These are phyloP conservation scores for Penicillium subrubescens DNA, from an alignment of 495 filamentous ascomycete species.

Conservation along the genomic window DNA sequence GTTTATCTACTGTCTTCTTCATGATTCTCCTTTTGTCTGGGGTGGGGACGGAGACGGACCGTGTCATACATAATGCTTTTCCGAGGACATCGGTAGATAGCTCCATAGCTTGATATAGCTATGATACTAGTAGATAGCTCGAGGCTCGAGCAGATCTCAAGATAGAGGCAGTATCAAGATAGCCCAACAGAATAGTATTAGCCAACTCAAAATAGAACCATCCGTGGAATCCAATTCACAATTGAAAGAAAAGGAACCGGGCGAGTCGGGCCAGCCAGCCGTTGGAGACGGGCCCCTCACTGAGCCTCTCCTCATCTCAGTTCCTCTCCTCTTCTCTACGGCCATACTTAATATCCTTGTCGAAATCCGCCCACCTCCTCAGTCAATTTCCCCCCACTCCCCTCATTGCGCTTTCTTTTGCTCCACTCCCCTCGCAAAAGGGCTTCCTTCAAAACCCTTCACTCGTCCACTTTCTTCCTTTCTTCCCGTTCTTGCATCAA, in stretches of 20 bases:
- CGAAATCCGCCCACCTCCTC: constrained; percentile 3
- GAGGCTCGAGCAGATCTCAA: neutral
- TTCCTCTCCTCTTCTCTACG: neutral
- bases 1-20: neutral
- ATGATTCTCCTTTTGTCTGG: neutral
- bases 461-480: constrained; percentile 4
- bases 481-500: constrained; percentile 4
- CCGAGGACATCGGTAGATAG: neutral
- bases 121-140: neutral
- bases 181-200: neutral
- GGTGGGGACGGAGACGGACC: neutral
- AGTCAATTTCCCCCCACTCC: constrained; percentile 22
- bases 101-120: neutral
- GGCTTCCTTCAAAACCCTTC: constrained; percentile 21
- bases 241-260: neutral
- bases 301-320: constrained; percentile 19
- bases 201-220: neutral
- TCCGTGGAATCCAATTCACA: neutral
- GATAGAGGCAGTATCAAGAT: neutral
- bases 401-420: constrained; percentile 16
- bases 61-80: neutral
- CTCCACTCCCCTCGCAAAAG: constrained; percentile 21
- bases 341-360: neutral
- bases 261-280: constrained; percentile 19
- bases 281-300: constrained; percentile 26